Evolutionary conservation across 805 yeast genomes (phyloP).

Genomic region (Zygoascus tannicola): DNA sequence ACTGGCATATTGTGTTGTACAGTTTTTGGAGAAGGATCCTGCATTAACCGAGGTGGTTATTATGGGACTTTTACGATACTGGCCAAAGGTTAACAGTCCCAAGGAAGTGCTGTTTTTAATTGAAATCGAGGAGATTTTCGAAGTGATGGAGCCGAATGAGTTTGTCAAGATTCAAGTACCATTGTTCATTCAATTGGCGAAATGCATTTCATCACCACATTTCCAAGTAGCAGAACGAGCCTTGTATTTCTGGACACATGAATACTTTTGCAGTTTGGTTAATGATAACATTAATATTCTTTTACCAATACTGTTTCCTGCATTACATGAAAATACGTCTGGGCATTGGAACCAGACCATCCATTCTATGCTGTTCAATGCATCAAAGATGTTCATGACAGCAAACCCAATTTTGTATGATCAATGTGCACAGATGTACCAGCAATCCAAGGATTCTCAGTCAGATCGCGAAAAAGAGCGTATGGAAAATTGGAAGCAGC

Average conservation of each 20-base stretch:
- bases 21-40: slow-evolving; percentile 92
- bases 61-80: slow-evolving; percentile 82
- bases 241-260: slow-evolving; percentile 88
- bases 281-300: slow-evolving; percentile 85
- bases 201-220: slow-evolving; percentile 89
- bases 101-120: slow-evolving; percentile 93
- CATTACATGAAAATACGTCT: slow-evolving; percentile 74
- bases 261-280: slow-evolving; percentile 79
- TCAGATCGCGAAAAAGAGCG: slow-evolving; percentile 48
- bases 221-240: slow-evolving; percentile 97
- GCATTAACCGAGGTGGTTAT: slow-evolving; percentile 89
- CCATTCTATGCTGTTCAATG: slow-evolving; percentile 81
- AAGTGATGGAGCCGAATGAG: slow-evolving; percentile 89
- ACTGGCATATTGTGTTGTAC: slow-evolving; percentile 92
- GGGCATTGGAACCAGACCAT: slow-evolving; percentile 92
- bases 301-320: slow-evolving; percentile 82
- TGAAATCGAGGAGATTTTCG: slow-evolving; percentile 94
- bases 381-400: slow-evolving; percentile 85
- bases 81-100: slow-evolving; percentile 95
- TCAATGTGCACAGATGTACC: slow-evolving; percentile 81
- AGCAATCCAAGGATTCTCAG: slow-evolving; percentile 69
- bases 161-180: slow-evolving; percentile 89
- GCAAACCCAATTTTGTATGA: slow-evolving; percentile 86
- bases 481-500: slow-evolving; percentile 49
- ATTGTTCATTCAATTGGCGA: slow-evolving; percentile 83